Conservation (phyloP, 2,329 filamentous ascomycete species). For the Ceratocystis cubensis region DNA sequence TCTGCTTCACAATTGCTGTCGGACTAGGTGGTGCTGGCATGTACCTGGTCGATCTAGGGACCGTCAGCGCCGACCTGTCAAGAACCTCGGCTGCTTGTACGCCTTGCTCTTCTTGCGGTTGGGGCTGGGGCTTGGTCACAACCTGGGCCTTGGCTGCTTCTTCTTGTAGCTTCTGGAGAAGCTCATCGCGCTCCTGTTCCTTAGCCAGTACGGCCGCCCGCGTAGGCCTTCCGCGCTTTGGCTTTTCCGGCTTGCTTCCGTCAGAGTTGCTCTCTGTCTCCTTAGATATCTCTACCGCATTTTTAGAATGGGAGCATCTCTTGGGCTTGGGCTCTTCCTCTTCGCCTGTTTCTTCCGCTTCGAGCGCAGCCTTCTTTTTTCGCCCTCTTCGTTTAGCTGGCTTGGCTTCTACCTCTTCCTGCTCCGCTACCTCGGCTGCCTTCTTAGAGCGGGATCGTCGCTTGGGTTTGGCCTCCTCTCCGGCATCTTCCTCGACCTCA, state of each 20-base stretch:
- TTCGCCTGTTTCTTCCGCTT: background rate
- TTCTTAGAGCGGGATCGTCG: background rate
- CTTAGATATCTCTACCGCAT: background rate
- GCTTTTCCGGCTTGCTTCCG: background rate
- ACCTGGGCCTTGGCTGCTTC: background rate
- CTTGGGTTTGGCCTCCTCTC: background rate
- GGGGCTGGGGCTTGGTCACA: background rate
- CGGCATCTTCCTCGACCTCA: background rate
- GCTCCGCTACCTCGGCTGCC: background rate
- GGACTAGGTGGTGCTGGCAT: conserved; percentile 1
- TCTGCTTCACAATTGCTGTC: conserved; percentile 6
- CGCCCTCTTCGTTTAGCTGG: conserved; percentile 9
- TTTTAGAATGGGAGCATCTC: conserved; percentile 3
- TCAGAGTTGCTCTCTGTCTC: background rate
- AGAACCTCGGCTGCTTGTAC: too few relatives aligned
- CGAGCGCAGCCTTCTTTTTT: background rate
- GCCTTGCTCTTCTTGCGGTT: background rate
- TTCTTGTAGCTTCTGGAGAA: background rate
- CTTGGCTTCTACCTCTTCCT: background rate
- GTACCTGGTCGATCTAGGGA: background rate
- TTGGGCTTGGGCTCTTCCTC: background rate
- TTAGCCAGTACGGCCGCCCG: background rate
- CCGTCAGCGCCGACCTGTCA: background rate
- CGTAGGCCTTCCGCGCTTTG: background rate
- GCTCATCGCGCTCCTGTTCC: conserved; percentile 4